Conservation (phyloP, 495 filamentous ascomycete species). For the Hypoxylon trugodes region DNA sequence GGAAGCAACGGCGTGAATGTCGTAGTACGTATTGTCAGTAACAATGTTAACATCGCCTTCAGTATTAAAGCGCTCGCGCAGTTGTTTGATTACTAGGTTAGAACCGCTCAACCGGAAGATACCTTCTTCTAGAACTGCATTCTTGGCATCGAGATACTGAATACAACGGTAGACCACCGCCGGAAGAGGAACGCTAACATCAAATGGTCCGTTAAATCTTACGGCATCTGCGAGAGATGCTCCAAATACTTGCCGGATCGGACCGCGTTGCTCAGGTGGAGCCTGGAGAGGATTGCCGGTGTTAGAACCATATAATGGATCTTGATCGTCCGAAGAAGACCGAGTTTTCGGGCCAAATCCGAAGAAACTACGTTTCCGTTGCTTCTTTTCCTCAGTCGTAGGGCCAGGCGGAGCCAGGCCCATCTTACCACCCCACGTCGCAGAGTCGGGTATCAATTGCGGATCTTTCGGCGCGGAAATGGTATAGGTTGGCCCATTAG, state of each 20-base stretch:
- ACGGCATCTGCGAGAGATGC: conserved; percentile 88
- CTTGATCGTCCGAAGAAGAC: conserved; percentile 57
- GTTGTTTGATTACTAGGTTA: conserved; percentile 88
- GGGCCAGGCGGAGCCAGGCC: conserved; percentile 57
- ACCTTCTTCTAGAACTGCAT: conserved; percentile 86
- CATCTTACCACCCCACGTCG: conserved; percentile 83
- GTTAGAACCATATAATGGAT: conserved; percentile 54
- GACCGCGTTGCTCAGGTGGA: conserved; percentile 59
- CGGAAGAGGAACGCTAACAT: conserved; percentile 76
- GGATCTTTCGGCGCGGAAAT: conserved; percentile 93
- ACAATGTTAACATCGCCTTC: conserved; percentile 94
- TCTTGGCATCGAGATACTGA: conserved; percentile 87
- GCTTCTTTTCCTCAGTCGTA: conserved; percentile 75
- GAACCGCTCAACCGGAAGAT: conserved; percentile 97
- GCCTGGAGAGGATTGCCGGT: conserved; percentile 37
- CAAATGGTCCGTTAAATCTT: conserved; percentile 75
- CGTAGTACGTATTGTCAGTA: conserved; percentile 84
- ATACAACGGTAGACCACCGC: conserved; percentile 98
- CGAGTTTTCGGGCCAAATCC: conserved; percentile 75
- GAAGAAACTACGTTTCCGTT: conserved; percentile 92
- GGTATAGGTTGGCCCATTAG: conserved; percentile 56
- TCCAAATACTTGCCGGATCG: conserved; percentile 82
- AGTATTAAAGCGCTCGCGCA: conserved; percentile 90
- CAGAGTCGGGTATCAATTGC: conserved; percentile 83
- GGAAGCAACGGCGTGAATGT: conserved; percentile 95